Conservation (phyloP, 129 eudicot species). For the Tagetes erecta region DNA sequence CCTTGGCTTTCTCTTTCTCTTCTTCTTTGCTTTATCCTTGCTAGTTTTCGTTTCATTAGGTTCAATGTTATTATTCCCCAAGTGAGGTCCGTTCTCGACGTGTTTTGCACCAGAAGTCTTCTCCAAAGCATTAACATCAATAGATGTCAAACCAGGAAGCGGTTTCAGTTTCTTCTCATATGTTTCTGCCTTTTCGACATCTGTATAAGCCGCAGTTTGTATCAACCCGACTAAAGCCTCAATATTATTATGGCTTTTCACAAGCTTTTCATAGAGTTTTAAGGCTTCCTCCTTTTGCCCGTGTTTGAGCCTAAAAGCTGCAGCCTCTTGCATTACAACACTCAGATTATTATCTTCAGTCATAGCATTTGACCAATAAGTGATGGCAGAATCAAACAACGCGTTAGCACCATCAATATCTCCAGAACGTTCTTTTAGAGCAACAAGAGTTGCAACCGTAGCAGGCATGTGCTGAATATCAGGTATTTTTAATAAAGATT, state of each 20-base stretch:
- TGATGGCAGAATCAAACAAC: conserved; percentile 62
- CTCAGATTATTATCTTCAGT: conserved; percentile 70
- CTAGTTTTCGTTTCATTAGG: conserved; percentile 50
- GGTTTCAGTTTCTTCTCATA: conserved; percentile 80
- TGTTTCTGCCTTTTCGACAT: conserved; percentile 83
- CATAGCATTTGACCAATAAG: conserved; percentile 86
- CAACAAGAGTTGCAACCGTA: conserved; percentile 83
- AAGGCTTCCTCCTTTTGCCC: conserved; percentile 83
- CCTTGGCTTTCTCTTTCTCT: conserved; percentile 90
- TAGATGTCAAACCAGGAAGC: conserved; percentile 65
- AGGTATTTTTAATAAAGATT: conserved; percentile 62
- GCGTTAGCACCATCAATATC: conserved; percentile 79
- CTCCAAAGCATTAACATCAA: conserved; percentile 80
- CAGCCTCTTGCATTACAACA: conserved; percentile 84
- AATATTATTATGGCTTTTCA: conserved; percentile 60
- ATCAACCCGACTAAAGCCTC: conserved; percentile 84
- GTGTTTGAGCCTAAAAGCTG: conserved; percentile 78
- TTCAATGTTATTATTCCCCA: conserved; percentile 35
- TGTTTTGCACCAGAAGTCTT: conserved; percentile 89
- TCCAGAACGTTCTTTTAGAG: conserved; percentile 83
- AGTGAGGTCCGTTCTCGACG: conserved; percentile 46
- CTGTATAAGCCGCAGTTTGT: conserved; percentile 68
- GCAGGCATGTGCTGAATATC: conserved; percentile 97
- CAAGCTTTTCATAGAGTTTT: conserved; percentile 73
- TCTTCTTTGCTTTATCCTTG: conserved; percentile 81